Evolutionary conservation across 768 basidiomycete species (phyloP), one percentile per base, ranked within the genome.

Genomic region (Leucocoprinus leucothites): DNA sequence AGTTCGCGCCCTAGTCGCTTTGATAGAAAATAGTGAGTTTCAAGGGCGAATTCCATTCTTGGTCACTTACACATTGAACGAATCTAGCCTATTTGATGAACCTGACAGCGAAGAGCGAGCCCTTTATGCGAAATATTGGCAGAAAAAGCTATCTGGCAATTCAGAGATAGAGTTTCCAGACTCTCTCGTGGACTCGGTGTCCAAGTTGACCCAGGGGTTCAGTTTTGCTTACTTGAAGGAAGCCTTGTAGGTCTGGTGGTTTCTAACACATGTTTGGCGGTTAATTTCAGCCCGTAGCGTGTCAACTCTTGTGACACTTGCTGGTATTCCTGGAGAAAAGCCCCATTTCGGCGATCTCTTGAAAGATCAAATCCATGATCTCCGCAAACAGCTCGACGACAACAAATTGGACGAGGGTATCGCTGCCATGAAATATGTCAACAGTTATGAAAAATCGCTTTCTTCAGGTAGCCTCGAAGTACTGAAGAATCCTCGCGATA

Each of bases 191-290:
- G 67, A 78, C 9, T 78, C 82, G 58, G 72, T 89, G 24, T 89
- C 85, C 4, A 69, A 75, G 9, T 50, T 69, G 56, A 93, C 91
- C 0, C 72, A 78, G 28, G 71, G 74, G 26, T 94, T 94, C 73
- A 89, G 86, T 61, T 94, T 94, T 66, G 90, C 92, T 0, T 94
- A 91, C 68, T 73, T 94, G 62, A 94, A 95, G 67, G 92, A 94
- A 69, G 89, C 83, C 2, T 94, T 94, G 91, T 94, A 65, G 57
- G 89, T 76, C 51, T 18, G 36, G 22, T 28, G 22, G 25, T 28
- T 53, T 26, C 13, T 16, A n/a, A 14, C 26, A 19, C 47, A 26
- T 22, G 35, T 14, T 47, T 18, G 18, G 35, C 9, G 34, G n/a
- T 53, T 21, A 16, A 57, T 38, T 51, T 11, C 13, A 25, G 40